phyloP scores from a whole-genome alignment of 1,284 basidiomycete genomes.

The Vanrija pseudolonga region DNA sequence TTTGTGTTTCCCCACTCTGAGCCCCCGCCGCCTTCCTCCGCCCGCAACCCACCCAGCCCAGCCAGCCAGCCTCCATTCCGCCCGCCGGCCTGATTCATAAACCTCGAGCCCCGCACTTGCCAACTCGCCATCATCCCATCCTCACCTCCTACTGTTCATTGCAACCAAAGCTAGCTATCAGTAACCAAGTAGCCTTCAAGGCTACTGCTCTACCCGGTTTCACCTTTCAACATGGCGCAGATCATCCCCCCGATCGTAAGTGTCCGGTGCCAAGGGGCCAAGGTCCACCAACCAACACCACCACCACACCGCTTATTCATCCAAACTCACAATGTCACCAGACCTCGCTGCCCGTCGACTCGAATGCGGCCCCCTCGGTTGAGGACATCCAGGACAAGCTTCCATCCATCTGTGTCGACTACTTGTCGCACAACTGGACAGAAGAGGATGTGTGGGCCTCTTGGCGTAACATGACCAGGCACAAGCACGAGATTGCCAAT shows the following conservation, averaged over 20 bases:
- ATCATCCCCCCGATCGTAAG: not conserved
- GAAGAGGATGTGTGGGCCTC: conserved; percentile 98
- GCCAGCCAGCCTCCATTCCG: no score
- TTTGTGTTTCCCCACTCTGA: no score
- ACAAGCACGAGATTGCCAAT: conserved; percentile 98
- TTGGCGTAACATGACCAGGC: conserved; percentile 97
- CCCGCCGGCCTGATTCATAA: not conserved
- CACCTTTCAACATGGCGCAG: not conserved
- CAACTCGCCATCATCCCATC: conserved; percentile 4
- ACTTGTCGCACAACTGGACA: conserved; percentile 86
- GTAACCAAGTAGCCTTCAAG: not conserved
- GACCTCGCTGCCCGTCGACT: conserved; percentile 48
- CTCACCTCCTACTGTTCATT: not conserved
- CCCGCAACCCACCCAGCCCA: no score
- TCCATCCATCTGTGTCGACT: conserved; percentile 62
- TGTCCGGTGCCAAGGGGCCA: not conserved
- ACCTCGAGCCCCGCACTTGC: no score
- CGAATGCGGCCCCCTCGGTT: conserved; percentile 51
- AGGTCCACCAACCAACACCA: not conserved
- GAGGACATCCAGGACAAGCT: conserved; percentile 54
- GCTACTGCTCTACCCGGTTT: not conserved
- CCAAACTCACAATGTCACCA: conserved; percentile 13
- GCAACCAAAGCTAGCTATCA: not conserved
- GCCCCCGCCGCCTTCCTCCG: no score
- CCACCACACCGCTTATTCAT: not conserved